phyloP scores from a whole-genome alignment of 1,139 yeast species.

The Geotrichum reessii region DNA sequence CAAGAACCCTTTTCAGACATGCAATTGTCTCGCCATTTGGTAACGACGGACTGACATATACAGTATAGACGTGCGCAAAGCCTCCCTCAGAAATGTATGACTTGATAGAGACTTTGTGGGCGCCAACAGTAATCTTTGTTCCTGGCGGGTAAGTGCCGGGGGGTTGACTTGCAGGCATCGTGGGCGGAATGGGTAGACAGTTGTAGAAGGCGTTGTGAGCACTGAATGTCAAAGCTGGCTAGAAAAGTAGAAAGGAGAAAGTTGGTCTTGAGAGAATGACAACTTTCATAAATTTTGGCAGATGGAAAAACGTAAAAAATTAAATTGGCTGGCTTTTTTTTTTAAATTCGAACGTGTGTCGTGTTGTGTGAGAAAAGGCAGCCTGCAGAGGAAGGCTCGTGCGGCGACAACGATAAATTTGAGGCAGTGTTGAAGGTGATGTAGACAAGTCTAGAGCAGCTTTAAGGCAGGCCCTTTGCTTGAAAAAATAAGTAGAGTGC shows the following conservation, averaged over 20 bases:
- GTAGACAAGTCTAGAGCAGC: not conserved
- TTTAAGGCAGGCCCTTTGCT: not conserved
- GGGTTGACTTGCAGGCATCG: slow-evolving; percentile 25
- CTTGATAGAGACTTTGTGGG: slow-evolving; percentile 53
- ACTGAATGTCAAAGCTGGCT: not conserved
- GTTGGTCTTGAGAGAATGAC: not conserved
- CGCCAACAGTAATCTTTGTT: slow-evolving; percentile 59
- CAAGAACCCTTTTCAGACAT: slow-evolving; percentile 70
- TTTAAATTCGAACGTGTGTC: not conserved
- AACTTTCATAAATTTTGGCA: not conserved
- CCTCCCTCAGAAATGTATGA: slow-evolving; percentile 69
- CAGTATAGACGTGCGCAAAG: slow-evolving; percentile 73
- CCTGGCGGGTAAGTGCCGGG: slow-evolving; percentile 59
- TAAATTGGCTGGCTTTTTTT: not conserved
- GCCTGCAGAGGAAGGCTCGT: not conserved
- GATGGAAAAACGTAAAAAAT: not conserved
- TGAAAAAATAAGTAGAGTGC: not conserved
- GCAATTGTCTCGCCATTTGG: slow-evolving; percentile 35
- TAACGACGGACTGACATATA: slow-evolving; percentile 32
- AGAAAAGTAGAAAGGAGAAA: not conserved
- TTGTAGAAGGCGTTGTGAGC: not conserved
- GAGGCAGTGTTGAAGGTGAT: not conserved
- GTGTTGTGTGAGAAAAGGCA: too few species aligned
- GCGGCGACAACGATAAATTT: not conserved
- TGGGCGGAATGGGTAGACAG: not conserved